A percentile compares a stretch with the other conserved stretches of the same genome.
Evolutionary conservation across 495 filamentous ascomycete species (phyloP).

Genomic region (Aspergillus homomorphus): DNA sequence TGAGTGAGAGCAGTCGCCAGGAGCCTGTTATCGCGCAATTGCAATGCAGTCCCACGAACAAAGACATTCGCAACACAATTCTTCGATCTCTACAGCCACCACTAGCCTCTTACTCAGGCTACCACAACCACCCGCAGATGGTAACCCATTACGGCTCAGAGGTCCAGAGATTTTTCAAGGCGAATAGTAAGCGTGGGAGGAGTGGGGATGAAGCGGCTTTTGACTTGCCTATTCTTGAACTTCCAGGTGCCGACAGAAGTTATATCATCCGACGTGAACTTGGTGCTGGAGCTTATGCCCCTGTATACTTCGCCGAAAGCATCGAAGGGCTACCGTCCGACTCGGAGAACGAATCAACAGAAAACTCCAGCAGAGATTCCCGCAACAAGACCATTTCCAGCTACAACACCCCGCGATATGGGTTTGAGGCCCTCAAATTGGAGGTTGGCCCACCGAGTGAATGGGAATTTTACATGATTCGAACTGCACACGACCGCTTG

Average conservation of each 20-base stretch:
- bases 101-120: constrained; percentile 71
- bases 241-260: constrained; percentile 52
- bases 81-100: constrained; percentile 67
- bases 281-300: constrained; percentile 88
- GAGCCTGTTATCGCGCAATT: constrained; percentile 73
- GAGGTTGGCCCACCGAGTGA: constrained; percentile 75
- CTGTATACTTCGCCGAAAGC: constrained; percentile 87
- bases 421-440: constrained; percentile 86
- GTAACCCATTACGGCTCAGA: constrained; percentile 62
- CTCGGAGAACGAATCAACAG: constrained; percentile 43
- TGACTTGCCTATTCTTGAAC: constrained; percentile 62
- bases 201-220: constrained; percentile 52
- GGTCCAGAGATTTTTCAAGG: constrained; percentile 75
- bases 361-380: constrained; percentile 22
- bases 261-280: constrained; percentile 87
- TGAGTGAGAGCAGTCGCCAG: constrained; percentile 22
- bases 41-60: constrained; percentile 86
- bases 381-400: constrained; percentile 18
- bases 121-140: constrained; percentile 61
- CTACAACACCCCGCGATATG: constrained; percentile 38
- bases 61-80: constrained; percentile 67
- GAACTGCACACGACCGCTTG: constrained; percentile 70
- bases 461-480: constrained; percentile 98
- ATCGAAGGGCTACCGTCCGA: constrained; percentile 45
- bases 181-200: constrained; percentile 57